Conservation (phyloP, 2,329 filamentous ascomycete genomes). For the Metarhizium sp. region DNA sequence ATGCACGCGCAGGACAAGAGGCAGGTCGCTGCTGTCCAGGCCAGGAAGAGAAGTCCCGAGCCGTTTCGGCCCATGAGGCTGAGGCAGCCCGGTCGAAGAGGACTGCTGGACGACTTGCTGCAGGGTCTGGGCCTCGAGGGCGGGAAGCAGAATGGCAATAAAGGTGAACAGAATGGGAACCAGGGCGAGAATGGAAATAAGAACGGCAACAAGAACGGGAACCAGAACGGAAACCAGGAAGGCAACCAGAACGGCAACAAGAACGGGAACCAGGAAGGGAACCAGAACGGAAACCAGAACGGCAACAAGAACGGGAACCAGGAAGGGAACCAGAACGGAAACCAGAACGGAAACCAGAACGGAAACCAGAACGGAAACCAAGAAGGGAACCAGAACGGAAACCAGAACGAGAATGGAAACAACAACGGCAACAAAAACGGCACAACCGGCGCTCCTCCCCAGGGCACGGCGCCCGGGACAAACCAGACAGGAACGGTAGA, state of each 20-base stretch:
- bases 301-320: not conserved
- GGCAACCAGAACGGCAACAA: constrained; percentile 19
- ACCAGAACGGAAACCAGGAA: not conserved
- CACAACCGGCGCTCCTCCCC: not conserved
- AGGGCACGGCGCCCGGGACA: not conserved
- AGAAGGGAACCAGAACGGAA: not conserved
- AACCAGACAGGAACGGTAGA: not conserved
- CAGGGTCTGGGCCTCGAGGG: not conserved
- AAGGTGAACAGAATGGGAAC: not conserved
- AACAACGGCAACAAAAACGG: not conserved
- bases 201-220: constrained; percentile 27
- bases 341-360: not conserved
- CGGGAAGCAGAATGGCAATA: not conserved
- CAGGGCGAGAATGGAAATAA: constrained; percentile 19
- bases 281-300: not conserved
- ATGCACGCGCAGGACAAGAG: constrained; percentile 15
- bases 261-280: not conserved
- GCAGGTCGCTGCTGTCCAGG: not conserved
- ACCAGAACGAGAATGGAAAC: not conserved
- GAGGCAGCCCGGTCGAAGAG: not conserved
- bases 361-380: not conserved
- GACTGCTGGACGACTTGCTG: not conserved
- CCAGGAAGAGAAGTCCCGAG: not conserved
- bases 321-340: not conserved
- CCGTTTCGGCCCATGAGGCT: not conserved